These are phyloP conservation scores for Dactylellina leptospora DNA, from an alignment of 2,329 filamentous ascomycete genomes.

Conservation along the genomic window DNA sequence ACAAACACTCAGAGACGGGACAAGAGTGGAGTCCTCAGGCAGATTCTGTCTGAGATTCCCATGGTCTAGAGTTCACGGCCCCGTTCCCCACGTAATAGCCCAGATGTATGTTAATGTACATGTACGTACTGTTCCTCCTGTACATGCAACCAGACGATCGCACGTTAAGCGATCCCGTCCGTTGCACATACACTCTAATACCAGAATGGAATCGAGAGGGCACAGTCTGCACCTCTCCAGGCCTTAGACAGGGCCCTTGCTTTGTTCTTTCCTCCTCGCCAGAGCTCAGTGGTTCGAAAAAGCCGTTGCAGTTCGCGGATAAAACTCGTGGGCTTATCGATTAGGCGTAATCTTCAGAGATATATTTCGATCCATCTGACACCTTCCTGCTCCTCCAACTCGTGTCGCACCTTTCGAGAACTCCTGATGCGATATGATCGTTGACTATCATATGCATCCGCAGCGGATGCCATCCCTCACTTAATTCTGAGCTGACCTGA, in stretches of 20 bases:
- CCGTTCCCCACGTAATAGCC: slow-evolving; percentile 17
- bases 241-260: slow-evolving; percentile 33
- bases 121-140: slow-evolving; percentile 39
- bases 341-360: slow-evolving; percentile 31
- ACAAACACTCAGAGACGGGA: slow-evolving; percentile 40
- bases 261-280: slow-evolving; percentile 3
- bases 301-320: slow-evolving; percentile 24
- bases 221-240: slow-evolving; percentile 29
- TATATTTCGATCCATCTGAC: background rate
- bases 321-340: slow-evolving; percentile 10
- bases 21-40: slow-evolving; percentile 50
- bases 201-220: slow-evolving; percentile 28
- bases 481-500: background rate
- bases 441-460: slow-evolving; percentile 43
- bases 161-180: slow-evolving; percentile 54
- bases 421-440: slow-evolving; percentile 8
- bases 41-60: slow-evolving; percentile 32
- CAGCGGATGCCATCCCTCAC: slow-evolving; percentile 16
- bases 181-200: slow-evolving; percentile 44
- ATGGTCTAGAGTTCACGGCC: slow-evolving; percentile 38
- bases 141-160: slow-evolving; percentile 53
- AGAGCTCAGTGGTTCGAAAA: slow-evolving; percentile 4
- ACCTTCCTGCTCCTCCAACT: background rate
- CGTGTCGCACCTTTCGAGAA: background rate
- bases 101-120: slow-evolving; percentile 26